Conservation (phyloP, 345 rosid genomes). For the Psidium friedrichsthalianum region DNA sequence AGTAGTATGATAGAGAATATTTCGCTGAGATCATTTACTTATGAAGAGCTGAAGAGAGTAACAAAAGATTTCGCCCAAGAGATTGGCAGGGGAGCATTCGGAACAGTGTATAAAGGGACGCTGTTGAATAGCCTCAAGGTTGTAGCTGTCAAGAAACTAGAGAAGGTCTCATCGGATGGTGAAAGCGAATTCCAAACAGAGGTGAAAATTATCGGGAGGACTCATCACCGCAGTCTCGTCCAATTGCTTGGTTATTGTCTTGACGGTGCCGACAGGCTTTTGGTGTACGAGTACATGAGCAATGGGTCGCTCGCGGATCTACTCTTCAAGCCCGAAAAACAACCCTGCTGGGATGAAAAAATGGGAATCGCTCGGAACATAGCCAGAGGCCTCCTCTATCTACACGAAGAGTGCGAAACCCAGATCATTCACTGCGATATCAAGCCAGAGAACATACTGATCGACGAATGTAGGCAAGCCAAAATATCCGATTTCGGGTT, state of each 20-base stretch:
- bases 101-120: background rate
- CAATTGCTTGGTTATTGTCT: conserved; percentile 13
- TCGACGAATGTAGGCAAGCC: conserved; percentile 5
- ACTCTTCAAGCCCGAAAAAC: conserved; percentile 3
- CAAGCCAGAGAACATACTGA: conserved; percentile 15
- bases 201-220: conserved; percentile 14
- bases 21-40: conserved; percentile 3
- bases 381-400: conserved; percentile 15
- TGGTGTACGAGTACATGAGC: conserved; percentile 19
- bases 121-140: background rate
- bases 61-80: conserved; percentile 13
- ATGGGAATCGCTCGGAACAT: conserved; percentile 9
- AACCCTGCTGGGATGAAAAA: conserved; percentile 6
- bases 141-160: conserved; percentile 10
- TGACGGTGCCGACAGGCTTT: conserved; percentile 8
- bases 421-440: conserved; percentile 24
- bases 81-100: conserved; percentile 21
- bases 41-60: conserved; percentile 2
- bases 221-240: conserved; percentile 17
- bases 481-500: conserved; percentile 20
- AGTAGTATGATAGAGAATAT: background rate
- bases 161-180: background rate
- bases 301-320: conserved; percentile 16
- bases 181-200: conserved; percentile 17
- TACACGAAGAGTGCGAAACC: conserved; percentile 15